These are phyloP conservation scores for Globisporangium megalacanthum DNA, from an alignment of 352 stramenopile species.

Conservation along the genomic window DNA sequence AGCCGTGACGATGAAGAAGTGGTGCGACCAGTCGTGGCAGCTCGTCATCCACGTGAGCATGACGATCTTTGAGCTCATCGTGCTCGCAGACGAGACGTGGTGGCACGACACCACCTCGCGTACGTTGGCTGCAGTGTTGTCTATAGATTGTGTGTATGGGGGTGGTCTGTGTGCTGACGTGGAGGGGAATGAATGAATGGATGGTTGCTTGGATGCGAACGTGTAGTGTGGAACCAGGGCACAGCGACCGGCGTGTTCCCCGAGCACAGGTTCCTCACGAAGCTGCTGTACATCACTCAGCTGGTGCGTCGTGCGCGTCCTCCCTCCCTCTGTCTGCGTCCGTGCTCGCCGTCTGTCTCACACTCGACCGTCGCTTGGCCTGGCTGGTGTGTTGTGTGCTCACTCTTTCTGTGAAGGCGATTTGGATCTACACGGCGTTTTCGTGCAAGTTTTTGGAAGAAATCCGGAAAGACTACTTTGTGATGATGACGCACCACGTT, in stretches of 20 bases:
- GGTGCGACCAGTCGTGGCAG: conserved; percentile 87
- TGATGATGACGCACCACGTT: conserved; percentile 89
- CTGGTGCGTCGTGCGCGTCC: conserved; percentile 37
- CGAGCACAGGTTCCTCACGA: conserved; percentile 75
- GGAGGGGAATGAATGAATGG: conserved; percentile 1
- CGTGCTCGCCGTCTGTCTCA: neutral
- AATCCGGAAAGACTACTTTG: conserved; percentile 85
- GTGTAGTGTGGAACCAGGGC: conserved; percentile 75
- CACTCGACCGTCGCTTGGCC: too few relatives aligned
- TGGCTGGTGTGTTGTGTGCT: neutral
- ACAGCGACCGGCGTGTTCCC: conserved; percentile 66
- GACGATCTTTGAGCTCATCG: conserved; percentile 77
- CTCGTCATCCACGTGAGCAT: conserved; percentile 79
- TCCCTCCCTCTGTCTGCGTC: neutral
- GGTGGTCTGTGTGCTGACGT: neutral
- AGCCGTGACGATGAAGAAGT: conserved; percentile 83
- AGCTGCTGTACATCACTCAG: conserved; percentile 81
- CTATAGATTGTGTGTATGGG: neutral
- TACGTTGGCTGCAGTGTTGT: conserved; percentile 22
- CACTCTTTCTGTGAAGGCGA: conserved; percentile 33
- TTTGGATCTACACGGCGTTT: conserved; percentile 89
- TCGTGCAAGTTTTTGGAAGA: conserved; percentile 88
- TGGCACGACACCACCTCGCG: conserved; percentile 81
- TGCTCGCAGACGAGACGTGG: conserved; percentile 79
- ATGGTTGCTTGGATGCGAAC: neutral